A percentile compares a stretch with the other conserved stretches of the same genome.
Conservation (phyloP, 768 basidiomycete species). For the Kondoa subrosea region DNA sequence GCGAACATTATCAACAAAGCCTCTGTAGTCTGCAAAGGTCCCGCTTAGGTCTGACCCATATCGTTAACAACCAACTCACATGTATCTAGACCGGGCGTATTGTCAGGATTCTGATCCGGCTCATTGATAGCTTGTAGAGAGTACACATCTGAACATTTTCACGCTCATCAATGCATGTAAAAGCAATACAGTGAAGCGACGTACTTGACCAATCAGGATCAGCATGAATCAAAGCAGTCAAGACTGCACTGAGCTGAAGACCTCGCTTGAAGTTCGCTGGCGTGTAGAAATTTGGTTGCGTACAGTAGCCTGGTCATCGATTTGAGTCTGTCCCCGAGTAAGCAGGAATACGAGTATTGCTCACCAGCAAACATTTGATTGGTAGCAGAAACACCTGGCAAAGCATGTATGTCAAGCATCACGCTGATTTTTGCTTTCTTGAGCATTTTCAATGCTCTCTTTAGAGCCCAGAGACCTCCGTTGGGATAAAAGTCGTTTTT, state of each 20-base stretch:
- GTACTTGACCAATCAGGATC: conserved; percentile 1
- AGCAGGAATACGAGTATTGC: neutral
- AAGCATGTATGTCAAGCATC: neutral
- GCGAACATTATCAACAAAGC: neutral
- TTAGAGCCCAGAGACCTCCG: neutral
- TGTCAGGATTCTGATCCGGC: neutral
- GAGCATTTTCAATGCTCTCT: neutral
- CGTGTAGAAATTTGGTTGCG: conserved; percentile 1
- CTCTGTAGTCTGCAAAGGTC: neutral
- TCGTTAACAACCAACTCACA: neutral
- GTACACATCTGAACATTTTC: neutral
- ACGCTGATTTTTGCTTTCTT: neutral
- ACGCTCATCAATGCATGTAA: neutral
- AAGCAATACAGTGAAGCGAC: neutral
- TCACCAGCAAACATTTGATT: neutral
- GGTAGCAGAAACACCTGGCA: neutral
- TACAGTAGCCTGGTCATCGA: neutral
- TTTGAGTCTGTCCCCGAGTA: neutral
- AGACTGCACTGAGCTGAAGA: neutral
- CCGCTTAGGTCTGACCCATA: neutral
- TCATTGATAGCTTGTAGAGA: neutral
- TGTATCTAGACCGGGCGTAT: neutral
- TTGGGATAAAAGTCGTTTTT: neutral
- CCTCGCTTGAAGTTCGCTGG: neutral
- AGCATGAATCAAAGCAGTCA: neutral